These are phyloP conservation scores for Ogataea neopini DNA, from an alignment of 805 yeast genomes.

Conservation along the genomic window DNA sequence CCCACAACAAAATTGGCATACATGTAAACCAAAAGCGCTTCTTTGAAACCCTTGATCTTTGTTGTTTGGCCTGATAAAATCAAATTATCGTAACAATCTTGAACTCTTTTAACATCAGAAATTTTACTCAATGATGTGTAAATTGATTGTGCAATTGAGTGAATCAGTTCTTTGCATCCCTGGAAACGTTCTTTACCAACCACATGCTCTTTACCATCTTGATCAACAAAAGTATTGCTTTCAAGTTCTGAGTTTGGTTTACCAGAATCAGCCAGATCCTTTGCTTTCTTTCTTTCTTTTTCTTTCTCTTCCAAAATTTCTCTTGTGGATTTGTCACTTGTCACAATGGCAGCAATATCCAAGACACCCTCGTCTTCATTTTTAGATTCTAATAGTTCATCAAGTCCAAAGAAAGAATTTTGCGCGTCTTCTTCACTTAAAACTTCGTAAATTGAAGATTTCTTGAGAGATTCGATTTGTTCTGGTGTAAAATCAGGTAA, in stretches of 20 bases:
- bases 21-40: constrained; percentile 61
- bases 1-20: constrained; percentile 29
- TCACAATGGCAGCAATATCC: constrained; percentile 87
- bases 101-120: constrained; percentile 65
- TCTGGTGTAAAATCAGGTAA: constrained; percentile 56
- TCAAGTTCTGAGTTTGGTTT: constrained; percentile 68
- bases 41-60: constrained; percentile 73
- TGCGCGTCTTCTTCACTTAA: constrained; percentile 65
- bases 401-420: constrained; percentile 61
- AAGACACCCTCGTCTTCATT: constrained; percentile 68
- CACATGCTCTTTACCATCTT: constrained; percentile 51
- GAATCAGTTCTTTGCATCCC: constrained; percentile 67
- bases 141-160: constrained; percentile 52
- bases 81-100: constrained; percentile 82
- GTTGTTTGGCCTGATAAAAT: constrained; percentile 79
- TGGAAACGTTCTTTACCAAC: constrained; percentile 91
- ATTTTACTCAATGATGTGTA: constrained; percentile 55
- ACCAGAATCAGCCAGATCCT: constrained; percentile 10
- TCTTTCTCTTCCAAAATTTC: constrained; percentile 39
- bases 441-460: constrained; percentile 75
- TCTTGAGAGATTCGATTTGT: constrained; percentile 76
- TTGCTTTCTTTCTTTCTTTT: constrained; percentile 22
- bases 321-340: constrained; percentile 66
- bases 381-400: constrained; percentile 39
- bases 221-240: constrained; percentile 67